Evolutionary conservation across 148 eudicot genomes (phyloP).

Genomic region (Nepenthes mirabilis): DNA sequence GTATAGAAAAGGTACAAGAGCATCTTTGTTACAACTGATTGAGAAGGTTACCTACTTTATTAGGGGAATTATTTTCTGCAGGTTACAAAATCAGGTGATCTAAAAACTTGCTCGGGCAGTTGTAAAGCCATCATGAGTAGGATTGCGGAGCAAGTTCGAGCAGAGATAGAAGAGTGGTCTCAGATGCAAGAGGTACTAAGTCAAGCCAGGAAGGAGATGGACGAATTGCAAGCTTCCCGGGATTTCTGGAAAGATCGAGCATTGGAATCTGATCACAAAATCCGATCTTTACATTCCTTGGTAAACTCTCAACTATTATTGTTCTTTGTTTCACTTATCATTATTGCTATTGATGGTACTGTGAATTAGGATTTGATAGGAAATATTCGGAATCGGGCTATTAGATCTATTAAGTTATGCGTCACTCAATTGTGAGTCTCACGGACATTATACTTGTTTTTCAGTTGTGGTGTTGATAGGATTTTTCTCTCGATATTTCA

Average conservation of each 20-base stretch:
- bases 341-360: too few relatives aligned
- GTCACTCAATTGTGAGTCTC: too few relatives aligned
- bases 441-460: too few relatives aligned
- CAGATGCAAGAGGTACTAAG: conserved; percentile 94
- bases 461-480: too few relatives aligned
- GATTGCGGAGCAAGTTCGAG: conserved; percentile 87
- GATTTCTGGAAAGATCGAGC: conserved; percentile 84
- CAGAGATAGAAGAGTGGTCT: conserved; percentile 93
- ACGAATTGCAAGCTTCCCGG: conserved; percentile 65
- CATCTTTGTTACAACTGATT: not conserved
- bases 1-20: too few relatives aligned
- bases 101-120: conserved; percentile 45
- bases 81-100: conserved; percentile 33
- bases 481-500: too few relatives aligned
- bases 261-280: conserved; percentile 35
- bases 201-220: conserved; percentile 73
- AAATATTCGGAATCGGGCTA: too few relatives aligned
- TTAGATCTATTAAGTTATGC: too few relatives aligned
- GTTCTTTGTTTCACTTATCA: not conserved
- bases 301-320: conserved; percentile 22
- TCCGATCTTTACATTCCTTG: conserved; percentile 29
- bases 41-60: not conserved
- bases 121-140: conserved; percentile 67
- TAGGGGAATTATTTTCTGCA: conserved; percentile 9
- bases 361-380: too few relatives aligned